Conservation (phyloP, 345 rosid species). For the Kernera saxatilis region DNA sequence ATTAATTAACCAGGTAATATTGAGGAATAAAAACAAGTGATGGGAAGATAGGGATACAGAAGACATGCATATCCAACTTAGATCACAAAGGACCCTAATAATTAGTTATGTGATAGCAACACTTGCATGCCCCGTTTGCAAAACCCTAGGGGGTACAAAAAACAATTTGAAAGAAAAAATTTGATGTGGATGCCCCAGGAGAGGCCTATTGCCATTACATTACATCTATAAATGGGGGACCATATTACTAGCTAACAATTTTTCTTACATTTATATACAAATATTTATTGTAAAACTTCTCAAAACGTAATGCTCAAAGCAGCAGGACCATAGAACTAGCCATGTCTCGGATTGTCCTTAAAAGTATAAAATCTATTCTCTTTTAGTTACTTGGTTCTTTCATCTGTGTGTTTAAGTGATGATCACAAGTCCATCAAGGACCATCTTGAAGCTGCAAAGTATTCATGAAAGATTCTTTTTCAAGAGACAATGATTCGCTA, state of each 20-base stretch:
- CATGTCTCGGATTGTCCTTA: conserved; percentile 30
- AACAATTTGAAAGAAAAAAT: conserved; percentile 20
- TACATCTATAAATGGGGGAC: conserved; percentile 45
- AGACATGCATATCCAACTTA: conserved; percentile 39
- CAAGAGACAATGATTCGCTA: conserved; percentile 37
- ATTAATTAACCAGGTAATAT: not conserved
- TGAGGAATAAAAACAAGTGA: not conserved
- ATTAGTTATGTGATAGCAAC: conserved; percentile 62
- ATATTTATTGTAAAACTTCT: conserved; percentile 31
- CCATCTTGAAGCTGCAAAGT: conserved; percentile 28
- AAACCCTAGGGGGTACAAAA: conserved; percentile 49
- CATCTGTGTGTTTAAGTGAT: conserved; percentile 34
- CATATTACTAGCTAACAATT: conserved; percentile 31
- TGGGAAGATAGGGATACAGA: not conserved
- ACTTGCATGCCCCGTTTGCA: conserved; percentile 63
- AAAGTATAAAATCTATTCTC: conserved; percentile 29
- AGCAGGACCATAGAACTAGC: conserved; percentile 31
- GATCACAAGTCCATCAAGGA: conserved; percentile 35
- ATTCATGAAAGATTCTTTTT: conserved; percentile 34
- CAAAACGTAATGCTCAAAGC: conserved; percentile 31
- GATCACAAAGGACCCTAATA: conserved; percentile 52
- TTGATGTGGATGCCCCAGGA: conserved; percentile 37
- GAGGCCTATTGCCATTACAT: conserved; percentile 24
- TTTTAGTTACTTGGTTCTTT: conserved; percentile 32
- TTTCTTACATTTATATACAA: conserved; percentile 8